Conservation (phyloP, 208 protist genomes). For the Leishmania arabica region DNA sequence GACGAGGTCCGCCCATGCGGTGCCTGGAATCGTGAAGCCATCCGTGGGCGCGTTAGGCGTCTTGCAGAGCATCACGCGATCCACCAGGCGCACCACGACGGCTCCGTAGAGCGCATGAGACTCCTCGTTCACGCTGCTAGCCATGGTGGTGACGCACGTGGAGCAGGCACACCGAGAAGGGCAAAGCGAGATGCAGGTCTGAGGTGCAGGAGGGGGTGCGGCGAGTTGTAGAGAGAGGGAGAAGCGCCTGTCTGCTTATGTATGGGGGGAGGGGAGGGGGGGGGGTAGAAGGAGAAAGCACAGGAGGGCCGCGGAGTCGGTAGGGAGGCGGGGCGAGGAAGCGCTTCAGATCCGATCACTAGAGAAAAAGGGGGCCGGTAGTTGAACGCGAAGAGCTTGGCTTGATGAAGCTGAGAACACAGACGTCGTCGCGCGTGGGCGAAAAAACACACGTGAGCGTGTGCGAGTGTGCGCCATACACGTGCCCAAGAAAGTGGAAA, state of each 20-base stretch:
- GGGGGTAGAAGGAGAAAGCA: not conserved
- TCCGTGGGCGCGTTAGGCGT: constrained; percentile 49
- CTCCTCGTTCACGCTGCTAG: constrained; percentile 12
- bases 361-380: not conserved
- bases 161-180: too few relatives aligned
- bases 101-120: constrained; percentile 60
- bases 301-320: too few relatives aligned
- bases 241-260: too few relatives aligned
- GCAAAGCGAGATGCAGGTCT: not conserved
- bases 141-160: constrained; percentile 6
- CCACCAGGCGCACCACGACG: constrained; percentile 77
- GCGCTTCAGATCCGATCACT: not conserved
- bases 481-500: not conserved
- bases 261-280: not conserved
- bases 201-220: not conserved
- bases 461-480: not conserved
- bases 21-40: constrained; percentile 71
- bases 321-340: not conserved
- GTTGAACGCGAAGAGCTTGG: not conserved
- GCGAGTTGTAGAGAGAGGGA: not conserved
- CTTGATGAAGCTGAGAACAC: not conserved
- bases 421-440: not conserved
- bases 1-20: constrained; percentile 78
- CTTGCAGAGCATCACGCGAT: constrained; percentile 79
- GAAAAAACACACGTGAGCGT: not conserved